These are phyloP conservation scores for Dactylellina leptospora DNA, from an alignment of 2,329 filamentous ascomycete species.

Conservation along the genomic window DNA sequence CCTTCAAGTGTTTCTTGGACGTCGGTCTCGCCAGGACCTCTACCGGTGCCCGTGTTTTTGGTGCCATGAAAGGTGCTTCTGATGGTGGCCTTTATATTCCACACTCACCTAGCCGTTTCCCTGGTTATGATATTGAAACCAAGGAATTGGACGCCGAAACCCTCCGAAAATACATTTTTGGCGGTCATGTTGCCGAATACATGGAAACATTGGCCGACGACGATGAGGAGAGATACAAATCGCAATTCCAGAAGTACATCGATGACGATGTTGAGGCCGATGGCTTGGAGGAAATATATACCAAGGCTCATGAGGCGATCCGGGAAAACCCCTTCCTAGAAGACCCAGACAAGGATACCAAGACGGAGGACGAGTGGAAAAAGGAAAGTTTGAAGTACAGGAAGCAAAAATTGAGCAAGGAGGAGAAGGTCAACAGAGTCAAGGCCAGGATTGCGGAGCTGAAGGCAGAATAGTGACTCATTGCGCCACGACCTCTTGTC, in stretches of 20 bases:
- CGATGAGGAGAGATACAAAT: conserved; percentile 99
- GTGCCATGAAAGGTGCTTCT: conserved; percentile 99
- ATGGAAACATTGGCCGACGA: conserved; percentile 99
- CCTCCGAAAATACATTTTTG: conserved; percentile 99
- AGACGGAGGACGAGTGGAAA: conserved; percentile 98
- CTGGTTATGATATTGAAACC: conserved; percentile 93
- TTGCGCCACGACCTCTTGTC: conserved; percentile 24
- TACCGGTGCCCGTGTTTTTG: conserved; percentile 98
- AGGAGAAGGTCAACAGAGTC: conserved; percentile 81
- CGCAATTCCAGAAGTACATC: conserved; percentile 97
- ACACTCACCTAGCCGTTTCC: conserved; percentile 99
- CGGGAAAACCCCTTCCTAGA: conserved; percentile 99
- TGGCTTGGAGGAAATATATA: conserved; percentile 94
- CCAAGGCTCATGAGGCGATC: conserved; percentile 93
- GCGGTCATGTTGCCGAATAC: conserved; percentile 98
- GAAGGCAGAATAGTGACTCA: conserved; percentile 60
- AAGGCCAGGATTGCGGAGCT: conserved; percentile 91
- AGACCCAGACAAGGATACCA: conserved; percentile 79
- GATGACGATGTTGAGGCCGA: conserved; percentile 97
- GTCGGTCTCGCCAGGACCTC: conserved; percentile 97
- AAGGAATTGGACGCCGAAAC: conserved; percentile 98
- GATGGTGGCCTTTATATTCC: conserved; percentile 97
- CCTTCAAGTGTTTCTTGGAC: conserved; percentile 99
- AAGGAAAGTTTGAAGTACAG: conserved; percentile 90
- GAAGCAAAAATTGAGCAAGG: conserved; percentile 79